Base-by-base conservation (phyloP, 2,329 filamentous ascomycete genomes). In the Colletotrichum orchidophilum region DNA sequence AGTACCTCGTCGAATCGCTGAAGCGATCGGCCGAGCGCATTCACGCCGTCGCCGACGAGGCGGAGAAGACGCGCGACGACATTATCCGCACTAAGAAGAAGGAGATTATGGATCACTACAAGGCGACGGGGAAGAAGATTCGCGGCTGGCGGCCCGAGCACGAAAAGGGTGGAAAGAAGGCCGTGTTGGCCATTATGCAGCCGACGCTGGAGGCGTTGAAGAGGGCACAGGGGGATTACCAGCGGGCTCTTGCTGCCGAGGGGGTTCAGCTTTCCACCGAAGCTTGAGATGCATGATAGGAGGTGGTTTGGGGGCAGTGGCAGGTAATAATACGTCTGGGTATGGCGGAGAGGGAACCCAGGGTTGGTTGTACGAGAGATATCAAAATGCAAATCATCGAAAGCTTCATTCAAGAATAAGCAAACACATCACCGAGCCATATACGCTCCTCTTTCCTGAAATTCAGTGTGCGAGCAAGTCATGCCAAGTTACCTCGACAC, bases 1-100 rank as follows among this genome's bases (percentile, higher is more conserved):
- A 91, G 7, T 94, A 93, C 73, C 87, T 98, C 57, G 91, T 93
- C 8, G 94, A 97, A 79, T 96, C 95, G 11, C 86, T 99, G 15
- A 89, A 90, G 71, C 90, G 92, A 70, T 96, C 94, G 0, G 86
- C 91, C 66, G 89, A 92, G 71, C 90, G 96, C 29, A 96, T 98
- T 80, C 89, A 93, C 68, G 91, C 92, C 18, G 93, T 98, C 1
- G 93, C 93, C 0, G 87, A 90, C 15, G 92, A 94, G 76, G 96
- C 96, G 0, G 95, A 98, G 77, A 85, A 85, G 65, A 93, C 94
- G 73, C 88, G 94, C 33, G 85, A 91, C 62, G 86, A 87, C n/a
- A 86, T 90, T 63, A 88, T 97, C 18, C 88, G 90, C 52, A 87
- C 85, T 62, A 84, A 91, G 71, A 94, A 92, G 81, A 87, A 88